phyloP scores from a whole-genome alignment of 352 stramenopile genomes.

The Phytophthora nicotianae region DNA sequence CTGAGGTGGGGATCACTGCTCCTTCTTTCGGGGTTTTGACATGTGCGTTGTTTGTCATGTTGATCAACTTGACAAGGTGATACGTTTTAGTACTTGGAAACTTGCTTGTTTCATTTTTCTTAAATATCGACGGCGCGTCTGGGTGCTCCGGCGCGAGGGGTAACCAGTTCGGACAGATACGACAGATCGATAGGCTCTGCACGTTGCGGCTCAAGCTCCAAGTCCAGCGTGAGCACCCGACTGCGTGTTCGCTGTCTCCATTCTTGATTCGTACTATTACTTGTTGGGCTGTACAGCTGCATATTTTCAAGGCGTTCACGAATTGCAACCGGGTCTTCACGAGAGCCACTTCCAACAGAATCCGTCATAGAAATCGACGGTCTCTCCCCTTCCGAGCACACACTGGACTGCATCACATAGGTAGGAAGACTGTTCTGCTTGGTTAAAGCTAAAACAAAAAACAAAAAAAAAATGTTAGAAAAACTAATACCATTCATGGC shows the following conservation, averaged over 20 bases:
- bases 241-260: constrained; percentile 23
- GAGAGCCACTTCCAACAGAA: constrained; percentile 35
- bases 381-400: constrained; percentile 26
- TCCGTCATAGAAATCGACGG: constrained; percentile 45
- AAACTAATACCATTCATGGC: too few relatives aligned
- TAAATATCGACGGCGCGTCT: constrained; percentile 38
- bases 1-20: constrained; percentile 15
- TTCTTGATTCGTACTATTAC: constrained; percentile 18
- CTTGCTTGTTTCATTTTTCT: constrained; percentile 7
- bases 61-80: constrained; percentile 19
- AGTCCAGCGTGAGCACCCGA: constrained; percentile 28
- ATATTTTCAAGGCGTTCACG: constrained; percentile 24
- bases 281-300: constrained; percentile 27
- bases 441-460: too few relatives aligned
- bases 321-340: constrained; percentile 23
- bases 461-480: too few relatives aligned
- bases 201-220: constrained; percentile 29
- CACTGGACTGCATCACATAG: constrained; percentile 27
- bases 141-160: constrained; percentile 29
- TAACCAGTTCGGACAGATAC: constrained; percentile 54
- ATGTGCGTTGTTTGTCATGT: constrained; percentile 1
- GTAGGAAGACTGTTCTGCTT: constrained; percentile 32
- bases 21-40: constrained; percentile 28
- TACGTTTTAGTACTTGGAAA: constrained; percentile 16
- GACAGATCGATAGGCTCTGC: constrained; percentile 49